Evolutionary conservation across 495 filamentous ascomycete genomes (phyloP), one percentile per base, ranked within the genome.

Genomic region (Aspergillus saccharolyticus): DNA sequence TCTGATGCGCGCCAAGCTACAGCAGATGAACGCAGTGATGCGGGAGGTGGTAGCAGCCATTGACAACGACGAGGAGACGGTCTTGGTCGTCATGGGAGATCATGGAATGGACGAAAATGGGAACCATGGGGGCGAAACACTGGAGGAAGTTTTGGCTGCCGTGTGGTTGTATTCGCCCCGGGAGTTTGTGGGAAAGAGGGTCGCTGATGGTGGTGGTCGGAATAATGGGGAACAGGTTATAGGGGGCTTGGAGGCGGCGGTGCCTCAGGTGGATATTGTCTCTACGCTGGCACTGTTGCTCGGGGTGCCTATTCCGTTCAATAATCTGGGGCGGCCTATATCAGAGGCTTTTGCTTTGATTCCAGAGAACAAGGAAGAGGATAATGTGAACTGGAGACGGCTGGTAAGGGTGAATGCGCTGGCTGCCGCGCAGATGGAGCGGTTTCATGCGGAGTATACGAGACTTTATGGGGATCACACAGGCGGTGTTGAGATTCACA

Each of bases 71-170:
- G 87, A 96, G 42, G 71, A 89, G 28, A 96, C 92, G 3, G 70
- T 97, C n/a, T 73, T 97, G 44, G 85, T 97, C 14, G 88, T 96
- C 20, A 94, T 97, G 89, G 93, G 93, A 10, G 93, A 97, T 70
- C 93, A 97, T 69, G 93, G 93, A 4, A 97, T 97, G 93, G 93
- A 97, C 71, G 74, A 78, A 21, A 96, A 97, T 74, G 93, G 93
- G 7, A 94, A 97, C 63, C 93, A 97, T 65, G 93, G 93, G 33
- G 93, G 93, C 51, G 93, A 97, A 70, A 94, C 91, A 17, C 88
- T 93, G 62, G 90, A 95, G 46, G 93, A 97, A 66, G 80, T 97
- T 21, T 84, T 96, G 68, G 91, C 93, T 55, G 93, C 94, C 1
- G 65, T 97, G 51, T 97, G 94, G 93, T 91, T 97, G 90, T 97